Conservation (phyloP, 106 monocot species). For the Dendrobium officinale region DNA sequence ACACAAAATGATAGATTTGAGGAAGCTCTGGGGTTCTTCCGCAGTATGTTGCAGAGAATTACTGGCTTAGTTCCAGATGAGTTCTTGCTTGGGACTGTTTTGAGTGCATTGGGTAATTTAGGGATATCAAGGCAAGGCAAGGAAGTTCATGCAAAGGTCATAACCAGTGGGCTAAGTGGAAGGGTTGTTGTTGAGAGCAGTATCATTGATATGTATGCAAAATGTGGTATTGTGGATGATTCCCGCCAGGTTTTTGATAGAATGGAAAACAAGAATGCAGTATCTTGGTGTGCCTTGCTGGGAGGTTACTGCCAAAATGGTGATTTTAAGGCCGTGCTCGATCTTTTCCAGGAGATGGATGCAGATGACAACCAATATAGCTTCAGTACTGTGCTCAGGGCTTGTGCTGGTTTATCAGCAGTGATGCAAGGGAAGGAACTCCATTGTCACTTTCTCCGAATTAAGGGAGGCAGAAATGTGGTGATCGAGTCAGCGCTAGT, state of each 20-base stretch:
- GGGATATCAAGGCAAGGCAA: constrained; percentile 51
- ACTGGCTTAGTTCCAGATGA: constrained; percentile 29
- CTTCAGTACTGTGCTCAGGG: constrained; percentile 68
- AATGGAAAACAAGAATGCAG: constrained; percentile 54
- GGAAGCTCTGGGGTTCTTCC: constrained; percentile 55
- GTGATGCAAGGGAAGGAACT: constrained; percentile 58
- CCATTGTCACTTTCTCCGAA: constrained; percentile 57
- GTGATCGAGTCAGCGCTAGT: constrained; percentile 79
- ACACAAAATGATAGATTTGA: constrained; percentile 48
- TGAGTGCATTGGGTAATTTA: constrained; percentile 66
- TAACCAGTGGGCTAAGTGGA: constrained; percentile 41
- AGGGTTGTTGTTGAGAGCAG: constrained; percentile 79
- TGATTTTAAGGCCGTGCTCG: constrained; percentile 35
- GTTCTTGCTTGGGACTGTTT: constrained; percentile 55
- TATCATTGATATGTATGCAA: constrained; percentile 79
- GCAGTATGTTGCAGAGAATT: constrained; percentile 28
- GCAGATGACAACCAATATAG: constrained; percentile 43
- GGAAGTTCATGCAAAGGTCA: constrained; percentile 50
- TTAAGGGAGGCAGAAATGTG: constrained; percentile 38
- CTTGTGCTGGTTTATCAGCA: constrained; percentile 63
- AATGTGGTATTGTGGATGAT: constrained; percentile 47
- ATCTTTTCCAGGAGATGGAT: constrained; percentile 63
- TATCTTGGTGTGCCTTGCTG: constrained; percentile 87
- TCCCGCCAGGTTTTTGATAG: constrained; percentile 63
- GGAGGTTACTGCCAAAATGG: constrained; percentile 74